phyloP scores from a whole-genome alignment of 257 asterid species.

The Verbascum thapsus region DNA sequence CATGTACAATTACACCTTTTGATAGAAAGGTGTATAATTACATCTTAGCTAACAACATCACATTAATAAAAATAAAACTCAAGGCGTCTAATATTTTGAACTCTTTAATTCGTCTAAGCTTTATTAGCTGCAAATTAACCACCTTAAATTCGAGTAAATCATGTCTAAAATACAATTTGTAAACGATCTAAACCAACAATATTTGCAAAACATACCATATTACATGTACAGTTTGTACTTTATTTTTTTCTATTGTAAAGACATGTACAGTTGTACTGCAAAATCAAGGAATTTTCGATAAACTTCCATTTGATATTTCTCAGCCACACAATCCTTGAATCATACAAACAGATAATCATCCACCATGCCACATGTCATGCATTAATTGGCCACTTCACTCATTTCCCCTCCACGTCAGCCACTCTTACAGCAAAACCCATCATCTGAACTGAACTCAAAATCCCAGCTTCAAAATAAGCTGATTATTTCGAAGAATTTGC shows the following conservation, averaged over 20 bases:
- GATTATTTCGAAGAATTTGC: not conserved
- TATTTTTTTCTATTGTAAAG: no score
- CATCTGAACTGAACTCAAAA: not conserved
- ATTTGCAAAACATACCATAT: not conserved
- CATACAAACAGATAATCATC: conserved; percentile 29
- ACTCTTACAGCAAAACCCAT: conserved; percentile 14
- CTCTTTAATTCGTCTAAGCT: no score
- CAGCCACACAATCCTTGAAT: conserved; percentile 69
- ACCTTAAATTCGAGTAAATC: no score
- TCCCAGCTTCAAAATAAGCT: no score
- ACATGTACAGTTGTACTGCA: conserved; percentile 21
- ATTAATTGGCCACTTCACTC: conserved; percentile 33
- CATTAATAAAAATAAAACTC: no score
- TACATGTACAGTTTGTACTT: not conserved
- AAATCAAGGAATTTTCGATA: conserved; percentile 12
- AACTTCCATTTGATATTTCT: conserved; percentile 28
- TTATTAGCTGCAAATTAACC: no score
- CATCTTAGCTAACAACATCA: no score
- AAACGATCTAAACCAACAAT: not conserved
- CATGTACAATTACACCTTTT: no score
- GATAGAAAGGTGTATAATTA: no score
- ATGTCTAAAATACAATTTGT: no score
- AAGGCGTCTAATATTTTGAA: no score
- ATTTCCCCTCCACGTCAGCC: conserved; percentile 30
- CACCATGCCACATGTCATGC: conserved; percentile 44